Conservation (phyloP, 83 land plant genomes). For the Thuja plicata region DNA sequence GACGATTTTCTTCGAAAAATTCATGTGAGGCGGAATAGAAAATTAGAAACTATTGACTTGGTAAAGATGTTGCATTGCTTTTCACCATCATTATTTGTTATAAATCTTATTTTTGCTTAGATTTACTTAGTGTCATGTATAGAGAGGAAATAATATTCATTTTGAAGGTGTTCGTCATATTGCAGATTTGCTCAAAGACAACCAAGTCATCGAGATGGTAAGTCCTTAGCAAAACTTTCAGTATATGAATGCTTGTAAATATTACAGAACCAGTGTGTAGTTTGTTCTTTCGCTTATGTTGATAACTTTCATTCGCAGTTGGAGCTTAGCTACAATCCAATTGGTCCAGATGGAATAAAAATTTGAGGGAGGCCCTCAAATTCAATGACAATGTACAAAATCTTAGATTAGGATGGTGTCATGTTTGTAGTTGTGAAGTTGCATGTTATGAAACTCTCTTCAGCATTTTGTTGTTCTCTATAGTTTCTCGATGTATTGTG, state of each 20-base stretch:
- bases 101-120: neutral
- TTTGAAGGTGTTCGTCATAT: conserved; percentile 62
- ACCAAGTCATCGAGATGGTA: conserved; percentile 75
- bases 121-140: conserved; percentile 6
- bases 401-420: conserved; percentile 95
- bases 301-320: conserved; percentile 50
- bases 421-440: conserved; percentile 47
- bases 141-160: conserved; percentile 99
- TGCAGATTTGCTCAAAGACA: conserved; percentile 84
- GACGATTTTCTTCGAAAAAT: too few relatives aligned
- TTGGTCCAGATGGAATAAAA: conserved; percentile 93
- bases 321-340: conserved; percentile 93
- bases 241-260: neutral
- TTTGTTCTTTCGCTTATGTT: conserved; percentile 1
- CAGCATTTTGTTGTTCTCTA: neutral
- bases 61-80: neutral
- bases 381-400: conserved; percentile 86
- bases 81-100: neutral
- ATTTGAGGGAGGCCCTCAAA: conserved; percentile 79
- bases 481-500: neutral
- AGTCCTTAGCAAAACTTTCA: conserved; percentile 17
- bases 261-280: neutral
- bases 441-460: neutral
- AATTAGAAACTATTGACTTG: too few relatives aligned
- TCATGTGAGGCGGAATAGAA: too few relatives aligned